Evolutionary conservation across 2,329 filamentous ascomycete species (phyloP).

Genomic region (Fusarium haematococcum): DNA sequence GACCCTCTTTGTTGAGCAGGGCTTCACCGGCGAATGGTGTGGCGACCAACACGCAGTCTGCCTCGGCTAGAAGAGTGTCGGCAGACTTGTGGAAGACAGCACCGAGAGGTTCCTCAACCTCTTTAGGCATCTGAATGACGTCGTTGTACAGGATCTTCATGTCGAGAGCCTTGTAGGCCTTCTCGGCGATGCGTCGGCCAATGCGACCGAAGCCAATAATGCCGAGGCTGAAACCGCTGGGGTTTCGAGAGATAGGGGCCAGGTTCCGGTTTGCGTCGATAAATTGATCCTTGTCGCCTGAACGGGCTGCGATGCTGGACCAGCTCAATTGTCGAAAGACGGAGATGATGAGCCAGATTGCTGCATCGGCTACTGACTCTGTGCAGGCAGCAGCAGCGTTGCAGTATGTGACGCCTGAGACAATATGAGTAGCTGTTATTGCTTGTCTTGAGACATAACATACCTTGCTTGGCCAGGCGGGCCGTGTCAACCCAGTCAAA

Average conservation of each 20-base stretch:
- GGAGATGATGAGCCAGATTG: constrained; percentile 45
- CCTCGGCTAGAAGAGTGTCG: constrained; percentile 39
- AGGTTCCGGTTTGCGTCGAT: constrained; percentile 40
- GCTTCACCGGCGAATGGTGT: constrained; percentile 41
- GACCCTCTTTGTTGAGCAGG: constrained; percentile 61
- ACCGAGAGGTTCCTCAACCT: constrained; percentile 23
- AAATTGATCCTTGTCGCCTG: constrained; percentile 42
- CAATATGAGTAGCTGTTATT: not conserved
- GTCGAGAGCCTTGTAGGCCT: constrained; percentile 43
- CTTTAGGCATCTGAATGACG: constrained; percentile 35
- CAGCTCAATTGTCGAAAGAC: constrained; percentile 43
- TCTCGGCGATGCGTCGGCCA: constrained; percentile 42
- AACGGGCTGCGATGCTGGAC: constrained; percentile 42
- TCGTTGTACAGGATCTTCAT: constrained; percentile 47
- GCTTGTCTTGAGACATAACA: fast-evolving
- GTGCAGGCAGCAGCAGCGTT: constrained; percentile 44
- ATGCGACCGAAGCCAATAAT: constrained; percentile 44
- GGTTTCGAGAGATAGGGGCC: constrained; percentile 41
- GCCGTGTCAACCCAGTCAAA: constrained; percentile 46
- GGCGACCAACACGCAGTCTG: constrained; percentile 42
- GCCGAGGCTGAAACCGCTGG: constrained; percentile 40
- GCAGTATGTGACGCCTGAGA: constrained; percentile 41
- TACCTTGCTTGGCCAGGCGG: constrained; percentile 38
- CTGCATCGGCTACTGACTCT: constrained; percentile 42
- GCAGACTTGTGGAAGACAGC: constrained; percentile 38